phyloP scores from a whole-genome alignment of 2,329 filamentous ascomycete genomes.

The Fusarium vanettenii region DNA sequence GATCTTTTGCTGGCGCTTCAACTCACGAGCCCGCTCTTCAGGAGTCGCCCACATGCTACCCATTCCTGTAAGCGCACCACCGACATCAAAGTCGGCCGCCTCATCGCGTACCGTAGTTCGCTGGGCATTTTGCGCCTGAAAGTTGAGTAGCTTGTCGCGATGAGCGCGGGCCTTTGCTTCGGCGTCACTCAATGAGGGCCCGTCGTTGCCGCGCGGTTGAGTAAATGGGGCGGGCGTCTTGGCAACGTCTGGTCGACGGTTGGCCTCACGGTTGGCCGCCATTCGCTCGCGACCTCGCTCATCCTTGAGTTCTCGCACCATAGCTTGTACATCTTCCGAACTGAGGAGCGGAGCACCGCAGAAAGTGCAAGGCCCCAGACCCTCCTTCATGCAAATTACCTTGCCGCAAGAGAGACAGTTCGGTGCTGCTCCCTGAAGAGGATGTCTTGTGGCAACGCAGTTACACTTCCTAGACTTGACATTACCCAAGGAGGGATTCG shows the following conservation, averaged over 20 bases:
- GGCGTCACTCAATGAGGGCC: constrained; percentile 62
- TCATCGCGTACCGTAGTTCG: constrained; percentile 90
- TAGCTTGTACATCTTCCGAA: constrained; percentile 79
- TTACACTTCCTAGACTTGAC: constrained; percentile 76
- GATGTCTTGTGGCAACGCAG: constrained; percentile 89
- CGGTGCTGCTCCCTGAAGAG: constrained; percentile 88
- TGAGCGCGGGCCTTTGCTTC: constrained; percentile 79
- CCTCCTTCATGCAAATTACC: constrained; percentile 94
- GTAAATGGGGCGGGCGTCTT: constrained; percentile 71
- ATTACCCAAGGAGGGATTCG: constrained; percentile 77
- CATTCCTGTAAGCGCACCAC: constrained; percentile 55
- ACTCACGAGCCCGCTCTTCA: constrained; percentile 81
- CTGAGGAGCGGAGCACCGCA: constrained; percentile 82
- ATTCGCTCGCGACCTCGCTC: constrained; percentile 90
- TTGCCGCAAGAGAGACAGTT: constrained; percentile 96
- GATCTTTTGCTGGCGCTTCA: constrained; percentile 87
- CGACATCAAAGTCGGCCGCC: constrained; percentile 72
- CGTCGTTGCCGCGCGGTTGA: constrained; percentile 54
- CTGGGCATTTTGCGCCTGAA: constrained; percentile 86
- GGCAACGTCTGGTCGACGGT: constrained; percentile 74
- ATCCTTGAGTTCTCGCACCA: constrained; percentile 84
- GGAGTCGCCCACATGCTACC: constrained; percentile 83
- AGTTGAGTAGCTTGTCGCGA: constrained; percentile 81
- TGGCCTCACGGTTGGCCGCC: constrained; percentile 79
- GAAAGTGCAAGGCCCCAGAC: constrained; percentile 92